Evolutionary conservation across 805 yeast genomes (phyloP), one percentile per base, ranked within the genome.

Genomic region (Metschnikowia cubensis): DNA sequence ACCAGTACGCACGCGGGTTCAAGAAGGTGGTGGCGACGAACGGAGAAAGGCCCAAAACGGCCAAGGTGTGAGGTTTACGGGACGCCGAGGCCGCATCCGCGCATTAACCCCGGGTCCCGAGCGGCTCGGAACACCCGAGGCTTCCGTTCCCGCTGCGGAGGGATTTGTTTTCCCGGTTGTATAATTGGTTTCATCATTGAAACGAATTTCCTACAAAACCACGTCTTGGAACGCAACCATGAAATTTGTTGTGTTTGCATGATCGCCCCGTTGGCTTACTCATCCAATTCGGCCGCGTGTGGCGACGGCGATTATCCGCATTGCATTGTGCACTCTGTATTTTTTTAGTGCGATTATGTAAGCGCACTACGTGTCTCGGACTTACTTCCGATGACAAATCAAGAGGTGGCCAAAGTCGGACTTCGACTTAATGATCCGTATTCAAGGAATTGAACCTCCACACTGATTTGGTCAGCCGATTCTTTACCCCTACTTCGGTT

Each of bases 31-130:
- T 14, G 40, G 5, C 15, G 39, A 14, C 46, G 46, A 33, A 15
- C 46, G 46, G 46, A 43, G 46, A 35, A 34, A 2, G 3, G 38
- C 40, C 25, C 34, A 17, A 35, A 18, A 15, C 22, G 40, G 46
- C 11, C 2, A 25, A 8, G 29, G 11, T 25, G 11, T 0, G 29
- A 25, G 11, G 20, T 20, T 13, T 20, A 14, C 17, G 40, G 40
- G 25, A 20, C 4, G 29, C 40, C 6, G 14, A 10, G 11, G 13
- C 25, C 22, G 40, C 15, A 11, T 13, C 25, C 40, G 40, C 40
- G 25, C 25, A 20, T 20, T 20, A 18, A 5, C 10, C n/a, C 29
- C 29, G 40, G 29, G 6, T 17, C n/a, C 25, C 21, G 13, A 17
- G 20, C 21, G 21, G 37, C 21, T 35, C 38, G 38, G 38, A 11